Percentiles rank a stretch among this genome's conserved stretches.
Conservation (phyloP, 148 eudicot genomes). For the Rhododendron kiyosumense region DNA sequence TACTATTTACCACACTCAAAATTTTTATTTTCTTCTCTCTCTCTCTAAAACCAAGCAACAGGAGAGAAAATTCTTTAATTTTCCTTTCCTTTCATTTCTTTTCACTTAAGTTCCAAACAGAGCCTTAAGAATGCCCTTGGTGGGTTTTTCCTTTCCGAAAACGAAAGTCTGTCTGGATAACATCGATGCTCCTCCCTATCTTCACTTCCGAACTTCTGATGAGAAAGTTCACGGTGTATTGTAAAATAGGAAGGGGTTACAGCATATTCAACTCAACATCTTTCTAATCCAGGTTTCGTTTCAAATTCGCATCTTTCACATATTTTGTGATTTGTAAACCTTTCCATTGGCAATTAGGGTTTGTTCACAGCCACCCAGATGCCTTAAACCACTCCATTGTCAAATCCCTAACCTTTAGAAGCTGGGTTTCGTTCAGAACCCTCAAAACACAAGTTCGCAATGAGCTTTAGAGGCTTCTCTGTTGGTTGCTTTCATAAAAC, state of each 20-base stretch:
- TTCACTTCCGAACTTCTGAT: neutral
- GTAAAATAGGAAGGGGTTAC: neutral
- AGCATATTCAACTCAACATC: neutral
- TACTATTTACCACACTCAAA: too few relatives aligned
- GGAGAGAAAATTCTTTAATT: too few relatives aligned
- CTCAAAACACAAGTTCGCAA: constrained; percentile 21
- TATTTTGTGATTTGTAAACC: neutral
- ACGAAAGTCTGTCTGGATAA: too few relatives aligned
- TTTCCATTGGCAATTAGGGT: constrained; percentile 53
- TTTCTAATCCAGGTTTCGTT: constrained; percentile 8
- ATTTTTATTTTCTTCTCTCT: too few relatives aligned
- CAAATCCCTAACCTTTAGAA: constrained; percentile 34
- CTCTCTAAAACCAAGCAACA: too few relatives aligned
- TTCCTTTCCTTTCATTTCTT: too few relatives aligned
- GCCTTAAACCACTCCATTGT: constrained; percentile 20
- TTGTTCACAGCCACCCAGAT: constrained; percentile 37
- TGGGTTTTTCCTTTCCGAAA: too few relatives aligned
- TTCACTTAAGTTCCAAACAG: too few relatives aligned
- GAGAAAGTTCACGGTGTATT: neutral
- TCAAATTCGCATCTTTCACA: neutral
- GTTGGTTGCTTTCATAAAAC: constrained; percentile 16
- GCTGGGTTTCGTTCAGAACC: constrained; percentile 36
- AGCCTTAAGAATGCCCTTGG: too few relatives aligned
- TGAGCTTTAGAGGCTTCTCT: neutral
- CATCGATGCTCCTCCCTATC: neutral